Percentiles rank a stretch among this genome's conserved stretches.
phyloP scores from a whole-genome alignment of 106 monocot species.

The Dendrobium catenatum region DNA sequence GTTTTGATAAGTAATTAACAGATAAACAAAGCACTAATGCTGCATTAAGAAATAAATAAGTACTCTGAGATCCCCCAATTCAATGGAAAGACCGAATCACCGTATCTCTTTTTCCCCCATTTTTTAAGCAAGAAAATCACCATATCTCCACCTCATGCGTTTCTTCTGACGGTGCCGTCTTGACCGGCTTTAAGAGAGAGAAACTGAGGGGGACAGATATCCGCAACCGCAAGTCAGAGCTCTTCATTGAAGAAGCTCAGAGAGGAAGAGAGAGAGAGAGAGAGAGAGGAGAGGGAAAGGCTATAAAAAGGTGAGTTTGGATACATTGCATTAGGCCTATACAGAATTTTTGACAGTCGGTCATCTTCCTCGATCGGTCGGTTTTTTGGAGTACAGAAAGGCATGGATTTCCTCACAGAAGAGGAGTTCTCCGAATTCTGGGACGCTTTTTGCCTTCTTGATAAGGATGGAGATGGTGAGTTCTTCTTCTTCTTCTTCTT shows the following conservation, averaged over 20 bases:
- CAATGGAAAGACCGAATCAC: not conserved
- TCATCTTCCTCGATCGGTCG: not conserved
- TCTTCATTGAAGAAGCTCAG: too few species aligned
- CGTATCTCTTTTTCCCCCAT: not conserved
- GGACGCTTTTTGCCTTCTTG: conserved; percentile 80
- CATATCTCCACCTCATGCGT: not conserved
- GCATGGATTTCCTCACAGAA: conserved; percentile 48
- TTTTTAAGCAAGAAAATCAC: not conserved
- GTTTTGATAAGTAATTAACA: too few species aligned
- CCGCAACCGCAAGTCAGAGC: too few species aligned
- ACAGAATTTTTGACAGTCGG: too few species aligned
- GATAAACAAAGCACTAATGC: too few species aligned
- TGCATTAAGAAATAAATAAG: too few species aligned
- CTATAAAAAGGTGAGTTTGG: too few species aligned
- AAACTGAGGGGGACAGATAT: too few species aligned
- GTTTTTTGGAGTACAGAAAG: not conserved
- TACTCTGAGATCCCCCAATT: too few species aligned
- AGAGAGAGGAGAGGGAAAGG: too few species aligned
- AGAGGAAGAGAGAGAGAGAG: too few species aligned
- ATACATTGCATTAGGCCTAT: too few species aligned
- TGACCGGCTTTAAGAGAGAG: not conserved
- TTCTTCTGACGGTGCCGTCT: not conserved
- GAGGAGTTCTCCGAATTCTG: conserved; percentile 67
- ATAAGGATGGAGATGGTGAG: conserved; percentile 86
- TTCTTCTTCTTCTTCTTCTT: conserved; percentile 1